Evolutionary conservation across 2,329 filamentous ascomycete genomes (phyloP).

Genomic region (Cladophialophora carrionii): DNA sequence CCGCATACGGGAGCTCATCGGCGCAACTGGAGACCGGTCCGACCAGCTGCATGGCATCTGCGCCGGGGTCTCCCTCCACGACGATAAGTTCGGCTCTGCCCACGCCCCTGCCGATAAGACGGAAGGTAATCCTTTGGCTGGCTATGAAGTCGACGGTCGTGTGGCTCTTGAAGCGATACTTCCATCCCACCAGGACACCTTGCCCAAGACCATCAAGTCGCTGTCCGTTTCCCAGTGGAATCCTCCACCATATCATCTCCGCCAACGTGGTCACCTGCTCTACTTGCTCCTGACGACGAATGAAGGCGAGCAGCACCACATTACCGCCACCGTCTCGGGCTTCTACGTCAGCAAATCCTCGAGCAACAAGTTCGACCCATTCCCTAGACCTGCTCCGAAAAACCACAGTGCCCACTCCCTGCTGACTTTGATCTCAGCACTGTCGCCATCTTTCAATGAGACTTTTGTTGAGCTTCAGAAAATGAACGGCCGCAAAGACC

Average conservation of each 20-base stretch:
- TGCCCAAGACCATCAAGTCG: conserved; percentile 88
- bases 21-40: conserved; percentile 83
- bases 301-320: conserved; percentile 91
- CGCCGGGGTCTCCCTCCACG: conserved; percentile 83
- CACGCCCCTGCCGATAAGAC: conserved; percentile 46
- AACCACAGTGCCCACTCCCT: conserved; percentile 81
- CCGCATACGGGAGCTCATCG: conserved; percentile 87
- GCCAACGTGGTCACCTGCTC: conserved; percentile 87
- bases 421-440: conserved; percentile 72
- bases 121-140: conserved; percentile 61
- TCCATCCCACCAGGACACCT: conserved; percentile 65
- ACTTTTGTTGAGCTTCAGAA: conserved; percentile 80
- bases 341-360: conserved; percentile 98
- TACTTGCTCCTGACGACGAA: conserved; percentile 88
- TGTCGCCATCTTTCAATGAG: conserved; percentile 81
- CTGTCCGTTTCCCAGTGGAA: conserved; percentile 93
- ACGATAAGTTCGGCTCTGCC: conserved; percentile 63
- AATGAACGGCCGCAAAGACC: conserved; percentile 81
- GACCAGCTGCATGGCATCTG: conserved; percentile 85
- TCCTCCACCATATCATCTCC: conserved; percentile 86
- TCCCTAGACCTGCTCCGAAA: conserved; percentile 77
- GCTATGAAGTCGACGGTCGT: conserved; percentile 75
- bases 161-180: conserved; percentile 72
- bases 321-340: conserved; percentile 89
- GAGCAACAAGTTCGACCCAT: conserved; percentile 92